A percentile compares a stretch with the other conserved stretches of the same genome.
Evolutionary conservation across 2,329 filamentous ascomycete genomes (phyloP).

Genomic region (Pestalotiopsis sp.): DNA sequence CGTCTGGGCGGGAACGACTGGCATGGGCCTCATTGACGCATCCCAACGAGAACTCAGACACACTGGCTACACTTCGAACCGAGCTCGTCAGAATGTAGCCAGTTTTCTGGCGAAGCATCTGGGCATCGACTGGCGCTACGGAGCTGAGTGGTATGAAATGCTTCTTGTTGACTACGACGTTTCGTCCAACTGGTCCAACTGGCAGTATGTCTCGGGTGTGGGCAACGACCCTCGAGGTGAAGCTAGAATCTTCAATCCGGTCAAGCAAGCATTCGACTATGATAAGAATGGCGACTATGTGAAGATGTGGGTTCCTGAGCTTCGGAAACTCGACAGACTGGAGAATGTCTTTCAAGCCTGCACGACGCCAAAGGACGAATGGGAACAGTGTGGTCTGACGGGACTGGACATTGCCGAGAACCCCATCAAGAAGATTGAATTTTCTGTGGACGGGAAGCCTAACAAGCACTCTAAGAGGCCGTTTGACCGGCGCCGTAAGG

Average conservation of each 20-base stretch:
- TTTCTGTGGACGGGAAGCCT: constrained; percentile 56
- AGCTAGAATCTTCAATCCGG: constrained; percentile 76
- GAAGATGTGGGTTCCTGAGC: constrained; percentile 72
- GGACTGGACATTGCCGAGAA: constrained; percentile 67
- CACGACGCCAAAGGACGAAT: constrained; percentile 62
- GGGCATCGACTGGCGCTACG: constrained; percentile 77
- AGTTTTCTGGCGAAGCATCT: constrained; percentile 75
- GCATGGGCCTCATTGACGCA: constrained; percentile 77
- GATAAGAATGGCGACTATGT: constrained; percentile 72
- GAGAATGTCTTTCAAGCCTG: constrained; percentile 72
- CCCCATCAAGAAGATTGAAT: constrained; percentile 68
- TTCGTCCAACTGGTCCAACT: constrained; percentile 78
- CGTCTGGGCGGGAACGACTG: constrained; percentile 69
- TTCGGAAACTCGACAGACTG: constrained; percentile 54
- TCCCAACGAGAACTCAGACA: constrained; percentile 73
- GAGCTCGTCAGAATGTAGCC: constrained; percentile 76
- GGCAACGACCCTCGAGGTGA: constrained; percentile 77
- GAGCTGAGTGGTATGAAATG: constrained; percentile 82
- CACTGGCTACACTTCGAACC: constrained; percentile 79
- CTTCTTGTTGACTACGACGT: constrained; percentile 77
- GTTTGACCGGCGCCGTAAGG: constrained; percentile 30
- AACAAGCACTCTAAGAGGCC: constrained; percentile 34
- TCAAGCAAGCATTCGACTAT: constrained; percentile 81
- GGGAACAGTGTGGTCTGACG: constrained; percentile 56
- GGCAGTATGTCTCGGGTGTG: constrained; percentile 80